phyloP scores from a whole-genome alignment of 192 early-diverging fungal genomes.

The Diversispora eburnea region DNA sequence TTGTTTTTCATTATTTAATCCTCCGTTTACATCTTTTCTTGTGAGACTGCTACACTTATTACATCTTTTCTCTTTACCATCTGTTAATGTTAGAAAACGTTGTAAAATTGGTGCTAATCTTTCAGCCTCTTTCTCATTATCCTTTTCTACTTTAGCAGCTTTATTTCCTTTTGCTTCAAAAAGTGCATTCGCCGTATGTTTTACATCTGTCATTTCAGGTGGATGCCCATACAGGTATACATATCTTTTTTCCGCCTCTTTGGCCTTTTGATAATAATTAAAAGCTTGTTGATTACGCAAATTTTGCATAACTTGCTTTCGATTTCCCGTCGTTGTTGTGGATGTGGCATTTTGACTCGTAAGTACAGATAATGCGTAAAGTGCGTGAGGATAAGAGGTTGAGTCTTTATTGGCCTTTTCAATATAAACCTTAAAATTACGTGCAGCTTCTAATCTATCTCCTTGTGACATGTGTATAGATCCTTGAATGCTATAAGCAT shows the following conservation, averaged over 20 bases:
- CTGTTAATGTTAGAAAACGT: slow-evolving; percentile 23
- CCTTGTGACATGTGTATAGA: slow-evolving; percentile 41
- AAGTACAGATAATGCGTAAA: slow-evolving; percentile 48
- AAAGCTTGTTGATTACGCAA: slow-evolving; percentile 39
- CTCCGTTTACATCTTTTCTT: slow-evolving; percentile 23
- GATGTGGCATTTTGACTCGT: slow-evolving; percentile 34
- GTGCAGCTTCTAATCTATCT: slow-evolving; percentile 42
- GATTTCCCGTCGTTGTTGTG: slow-evolving; percentile 39
- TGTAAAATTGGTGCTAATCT: slow-evolving; percentile 24
- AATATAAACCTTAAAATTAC: slow-evolving; percentile 51
- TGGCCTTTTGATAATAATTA: slow-evolving; percentile 49
- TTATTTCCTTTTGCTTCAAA: slow-evolving; percentile 32
- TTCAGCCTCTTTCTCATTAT: slow-evolving; percentile 23
- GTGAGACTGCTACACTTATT: slow-evolving; percentile 36
- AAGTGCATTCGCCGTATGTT: slow-evolving; percentile 41
- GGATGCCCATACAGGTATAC: slow-evolving; percentile 48
- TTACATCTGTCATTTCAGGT: slow-evolving; percentile 50
- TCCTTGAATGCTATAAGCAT: slow-evolving; percentile 34
- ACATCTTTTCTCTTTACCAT: slow-evolving; percentile 28
- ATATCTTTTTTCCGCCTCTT: slow-evolving; percentile 51
- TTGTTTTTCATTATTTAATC: slow-evolving; percentile 30
- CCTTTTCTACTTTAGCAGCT: slow-evolving; percentile 9
- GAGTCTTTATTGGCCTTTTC: slow-evolving; percentile 50
- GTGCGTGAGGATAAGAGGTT: slow-evolving; percentile 47
- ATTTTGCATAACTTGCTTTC: slow-evolving; percentile 40